Conservation (phyloP, 208 protist species). For the Tetramitus jugosus region DNA sequence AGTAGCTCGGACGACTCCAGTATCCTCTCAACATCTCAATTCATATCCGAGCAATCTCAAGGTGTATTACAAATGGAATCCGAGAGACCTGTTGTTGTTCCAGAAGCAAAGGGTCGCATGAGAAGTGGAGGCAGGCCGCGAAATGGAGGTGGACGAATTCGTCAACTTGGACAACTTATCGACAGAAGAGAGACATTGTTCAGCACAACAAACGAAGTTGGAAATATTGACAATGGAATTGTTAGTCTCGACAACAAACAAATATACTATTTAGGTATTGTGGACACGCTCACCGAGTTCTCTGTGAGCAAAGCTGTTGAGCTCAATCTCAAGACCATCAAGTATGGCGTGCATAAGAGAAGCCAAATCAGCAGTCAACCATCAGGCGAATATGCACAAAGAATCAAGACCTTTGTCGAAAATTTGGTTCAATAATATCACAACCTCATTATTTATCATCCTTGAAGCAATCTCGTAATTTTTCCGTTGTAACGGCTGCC, state of each 20-base stretch:
- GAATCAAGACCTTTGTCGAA: not conserved
- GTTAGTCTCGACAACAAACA: not conserved
- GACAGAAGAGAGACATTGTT: not conserved
- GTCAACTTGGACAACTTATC: not conserved
- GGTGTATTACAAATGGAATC: not conserved
- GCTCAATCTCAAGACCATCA: not conserved
- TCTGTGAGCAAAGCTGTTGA: not conserved
- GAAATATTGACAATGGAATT: not conserved
- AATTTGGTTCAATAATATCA: no score
- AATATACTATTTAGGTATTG: conserved; percentile 10
- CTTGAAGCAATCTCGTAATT: no score
- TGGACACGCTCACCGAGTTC: conserved; percentile 16
- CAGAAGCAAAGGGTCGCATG: no score
- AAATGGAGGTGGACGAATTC: not conserved
- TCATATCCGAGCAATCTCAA: not conserved
- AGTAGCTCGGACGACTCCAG: not conserved
- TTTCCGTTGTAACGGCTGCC: no score
- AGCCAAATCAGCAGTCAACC: not conserved
- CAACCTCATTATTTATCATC: no score
- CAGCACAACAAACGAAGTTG: not conserved
- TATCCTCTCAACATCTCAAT: not conserved
- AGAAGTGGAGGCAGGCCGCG: no score
- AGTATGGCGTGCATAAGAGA: not conserved
- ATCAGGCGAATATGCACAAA: not conserved
- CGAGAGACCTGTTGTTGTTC: not conserved